A percentile compares a stretch with the other conserved stretches of the same genome.
These are phyloP conservation scores for Somion occarium DNA, from an alignment of 1,284 basidiomycete genomes.

Conservation along the genomic window DNA sequence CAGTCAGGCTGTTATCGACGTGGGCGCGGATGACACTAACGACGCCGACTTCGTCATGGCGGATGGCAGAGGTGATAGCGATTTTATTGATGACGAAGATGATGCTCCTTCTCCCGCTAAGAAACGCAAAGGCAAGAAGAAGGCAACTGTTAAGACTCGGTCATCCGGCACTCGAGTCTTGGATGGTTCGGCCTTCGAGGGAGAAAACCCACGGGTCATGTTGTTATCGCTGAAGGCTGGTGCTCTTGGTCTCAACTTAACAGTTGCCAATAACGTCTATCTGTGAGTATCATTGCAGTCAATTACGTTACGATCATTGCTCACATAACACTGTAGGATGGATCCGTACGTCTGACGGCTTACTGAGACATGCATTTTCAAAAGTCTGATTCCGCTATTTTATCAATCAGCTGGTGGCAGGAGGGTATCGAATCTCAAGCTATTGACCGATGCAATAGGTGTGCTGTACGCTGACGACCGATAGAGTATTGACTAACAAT, in stretches of 20 bases:
- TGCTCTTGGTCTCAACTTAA: slow-evolving; percentile 84
- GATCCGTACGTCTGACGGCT: slow-evolving; percentile 81
- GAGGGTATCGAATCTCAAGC: slow-evolving; percentile 89
- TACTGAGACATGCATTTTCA: too few species aligned
- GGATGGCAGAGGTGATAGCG: slow-evolving; percentile 36
- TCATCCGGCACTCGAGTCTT: slow-evolving; percentile 5
- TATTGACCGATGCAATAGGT: slow-evolving; percentile 75
- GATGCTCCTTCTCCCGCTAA: slow-evolving; percentile 27
- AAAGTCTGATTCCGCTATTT: slow-evolving; percentile 4
- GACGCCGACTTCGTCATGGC: slow-evolving; percentile 31
- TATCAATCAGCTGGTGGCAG: slow-evolving; percentile 30
- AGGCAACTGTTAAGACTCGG: slow-evolving; percentile 27
- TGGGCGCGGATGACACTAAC: slow-evolving; percentile 20
- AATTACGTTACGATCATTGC: slow-evolving; percentile 8
- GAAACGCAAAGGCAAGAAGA: slow-evolving; percentile 38
- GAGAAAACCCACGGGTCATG: slow-evolving; percentile 70
- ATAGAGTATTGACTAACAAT: background rate
- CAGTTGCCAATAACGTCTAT: slow-evolving; percentile 87
- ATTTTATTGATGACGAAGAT: slow-evolving; percentile 39
- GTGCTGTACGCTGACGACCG: slow-evolving; percentile 13
- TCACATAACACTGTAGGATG: slow-evolving; percentile 44
- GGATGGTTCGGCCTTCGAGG: slow-evolving; percentile 15
- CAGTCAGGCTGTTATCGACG: slow-evolving; percentile 13
- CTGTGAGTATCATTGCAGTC: slow-evolving; percentile 46
- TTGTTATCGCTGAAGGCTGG: slow-evolving; percentile 83